Conservation (phyloP, 1,284 basidiomycete genomes). For the Trametes sp. region DNA sequence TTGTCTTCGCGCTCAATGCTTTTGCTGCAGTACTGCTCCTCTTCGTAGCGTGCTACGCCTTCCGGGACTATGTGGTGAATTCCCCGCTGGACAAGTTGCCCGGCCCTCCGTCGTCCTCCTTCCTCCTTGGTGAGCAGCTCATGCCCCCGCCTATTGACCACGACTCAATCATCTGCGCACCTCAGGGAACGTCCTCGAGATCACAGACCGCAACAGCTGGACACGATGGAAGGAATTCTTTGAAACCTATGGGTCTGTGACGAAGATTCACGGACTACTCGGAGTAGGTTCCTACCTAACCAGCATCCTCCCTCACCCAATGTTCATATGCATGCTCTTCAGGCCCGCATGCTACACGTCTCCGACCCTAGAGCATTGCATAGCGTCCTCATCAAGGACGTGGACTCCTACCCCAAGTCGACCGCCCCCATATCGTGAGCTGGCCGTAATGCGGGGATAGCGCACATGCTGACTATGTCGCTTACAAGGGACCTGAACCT, state of each 20-base stretch:
- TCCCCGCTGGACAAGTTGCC: background rate
- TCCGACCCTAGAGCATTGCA: slow-evolving; percentile 46
- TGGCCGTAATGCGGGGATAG: too few species aligned
- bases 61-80: background rate
- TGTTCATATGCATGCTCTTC: background rate
- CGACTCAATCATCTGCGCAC: background rate
- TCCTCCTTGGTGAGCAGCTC: background rate
- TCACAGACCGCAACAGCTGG: background rate
- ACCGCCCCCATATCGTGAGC: slow-evolving; percentile 3
- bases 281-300: slow-evolving; percentile 8
- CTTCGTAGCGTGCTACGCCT: background rate
- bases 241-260: slow-evolving; percentile 31
- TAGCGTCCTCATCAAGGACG: slow-evolving; percentile 49
- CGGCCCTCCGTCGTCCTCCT: background rate
- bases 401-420: slow-evolving; percentile 15
- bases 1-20: background rate
- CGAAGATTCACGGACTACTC: slow-evolving; percentile 20
- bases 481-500: slow-evolving; percentile 9
- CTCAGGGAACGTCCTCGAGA: slow-evolving; percentile 20
- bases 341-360: slow-evolving; percentile 22
- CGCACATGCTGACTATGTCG: too few species aligned
- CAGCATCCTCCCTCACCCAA: background rate
- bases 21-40: background rate
- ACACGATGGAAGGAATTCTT: background rate
- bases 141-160: background rate